Evolutionary conservation across 192 early-diverging fungal species (phyloP).

Genomic region (Backusella luteola): DNA sequence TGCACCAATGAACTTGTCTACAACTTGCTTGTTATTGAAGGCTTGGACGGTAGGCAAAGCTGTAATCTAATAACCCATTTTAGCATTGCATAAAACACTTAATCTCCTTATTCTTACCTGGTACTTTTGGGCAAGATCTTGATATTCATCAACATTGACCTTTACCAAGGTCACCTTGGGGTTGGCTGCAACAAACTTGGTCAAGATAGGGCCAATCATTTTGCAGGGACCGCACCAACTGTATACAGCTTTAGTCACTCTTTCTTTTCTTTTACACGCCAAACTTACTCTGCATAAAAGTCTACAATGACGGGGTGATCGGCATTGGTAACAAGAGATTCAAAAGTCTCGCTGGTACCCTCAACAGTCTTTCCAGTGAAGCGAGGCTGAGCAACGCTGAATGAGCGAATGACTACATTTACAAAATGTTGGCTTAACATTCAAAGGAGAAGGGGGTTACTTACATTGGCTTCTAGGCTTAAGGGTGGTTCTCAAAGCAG

Average conservation of each 20-base stretch:
- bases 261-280: neutral
- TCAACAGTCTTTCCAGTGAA: conserved; percentile 52
- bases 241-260: neutral
- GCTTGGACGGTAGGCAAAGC: conserved; percentile 76
- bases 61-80: conserved; percentile 43
- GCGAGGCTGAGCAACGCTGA: conserved; percentile 17
- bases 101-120: conserved; percentile 38
- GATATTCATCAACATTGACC: conserved; percentile 71
- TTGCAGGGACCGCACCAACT: conserved; percentile 89
- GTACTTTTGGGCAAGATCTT: conserved; percentile 60
- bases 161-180: conserved; percentile 73
- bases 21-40: conserved; percentile 61
- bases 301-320: conserved; percentile 76
- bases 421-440: neutral
- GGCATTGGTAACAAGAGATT: conserved; percentile 53
- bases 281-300: conserved; percentile 72
- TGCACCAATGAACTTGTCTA: conserved; percentile 69
- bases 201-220: conserved; percentile 68
- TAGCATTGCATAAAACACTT: neutral
- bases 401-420: conserved; percentile 10
- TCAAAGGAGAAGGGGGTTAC: neutral
- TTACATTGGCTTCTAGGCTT: conserved; percentile 6
- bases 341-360: conserved; percentile 59
- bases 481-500: neutral
- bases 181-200: conserved; percentile 58